phyloP scores from a whole-genome alignment of 306 rosid species.

The Acacia confusa region DNA sequence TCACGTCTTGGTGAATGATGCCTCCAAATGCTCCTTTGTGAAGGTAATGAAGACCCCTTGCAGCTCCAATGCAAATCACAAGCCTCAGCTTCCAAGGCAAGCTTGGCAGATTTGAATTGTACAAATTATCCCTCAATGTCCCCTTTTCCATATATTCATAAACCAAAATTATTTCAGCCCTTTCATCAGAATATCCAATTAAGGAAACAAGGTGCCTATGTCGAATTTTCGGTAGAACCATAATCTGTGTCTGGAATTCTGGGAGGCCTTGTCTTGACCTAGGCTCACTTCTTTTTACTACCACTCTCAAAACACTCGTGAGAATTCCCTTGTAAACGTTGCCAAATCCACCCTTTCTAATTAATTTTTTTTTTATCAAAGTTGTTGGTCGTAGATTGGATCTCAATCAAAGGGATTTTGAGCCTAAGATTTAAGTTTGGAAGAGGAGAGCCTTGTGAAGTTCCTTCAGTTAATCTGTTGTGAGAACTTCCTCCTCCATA shows the following conservation, averaged over 20 bases:
- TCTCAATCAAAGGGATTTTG: constrained; percentile 41
- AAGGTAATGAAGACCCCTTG: constrained; percentile 57
- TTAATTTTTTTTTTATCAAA: constrained; percentile 36
- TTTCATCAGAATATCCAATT: constrained; percentile 57
- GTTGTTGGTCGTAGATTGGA: constrained; percentile 43
- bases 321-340: constrained; percentile 46
- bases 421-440: constrained; percentile 40
- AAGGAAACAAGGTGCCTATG: constrained; percentile 56
- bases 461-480: constrained; percentile 31
- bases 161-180: constrained; percentile 57
- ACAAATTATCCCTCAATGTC: constrained; percentile 51
- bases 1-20: constrained; percentile 58
- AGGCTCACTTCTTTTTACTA: constrained; percentile 54
- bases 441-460: constrained; percentile 25
- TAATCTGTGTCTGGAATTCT: constrained; percentile 55
- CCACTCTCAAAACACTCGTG: constrained; percentile 38
- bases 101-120: constrained; percentile 34
- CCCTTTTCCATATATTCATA: constrained; percentile 63
- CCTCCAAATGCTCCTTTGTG: constrained; percentile 55
- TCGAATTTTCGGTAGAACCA: constrained; percentile 49
- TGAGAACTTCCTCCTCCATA: constrained; percentile 49
- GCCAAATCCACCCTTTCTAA: constrained; percentile 60
- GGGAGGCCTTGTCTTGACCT: constrained; percentile 54
- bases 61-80: constrained; percentile 59
- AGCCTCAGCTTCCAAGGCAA: constrained; percentile 60